phyloP scores from a whole-genome alignment of 1,284 basidiomycete species.

The Ceratobasidium sp. region DNA sequence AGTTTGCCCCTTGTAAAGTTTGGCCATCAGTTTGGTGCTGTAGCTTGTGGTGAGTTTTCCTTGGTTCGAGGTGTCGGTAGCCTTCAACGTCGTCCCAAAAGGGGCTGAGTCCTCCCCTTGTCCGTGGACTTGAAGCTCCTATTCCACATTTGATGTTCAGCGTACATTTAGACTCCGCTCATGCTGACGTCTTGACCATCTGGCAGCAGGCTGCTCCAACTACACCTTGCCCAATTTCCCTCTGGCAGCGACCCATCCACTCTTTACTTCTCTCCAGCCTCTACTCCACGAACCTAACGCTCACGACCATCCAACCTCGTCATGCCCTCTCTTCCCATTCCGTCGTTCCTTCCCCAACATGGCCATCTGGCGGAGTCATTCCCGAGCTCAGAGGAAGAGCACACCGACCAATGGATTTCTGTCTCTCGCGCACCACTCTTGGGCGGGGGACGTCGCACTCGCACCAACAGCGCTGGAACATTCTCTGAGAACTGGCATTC shows the following conservation, averaged over 20 bases:
- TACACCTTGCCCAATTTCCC: background rate
- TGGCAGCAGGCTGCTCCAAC: slow-evolving; percentile 34
- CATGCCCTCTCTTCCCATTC: slow-evolving; percentile 9
- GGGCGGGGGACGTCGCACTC: background rate
- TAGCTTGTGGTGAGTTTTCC: background rate
- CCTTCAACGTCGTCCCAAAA: background rate
- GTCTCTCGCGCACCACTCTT: slow-evolving; percentile 16
- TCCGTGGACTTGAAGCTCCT: background rate
- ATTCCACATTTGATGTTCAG: background rate
- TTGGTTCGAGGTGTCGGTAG: background rate
- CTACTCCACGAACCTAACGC: background rate
- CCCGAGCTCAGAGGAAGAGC: slow-evolving; percentile 15
- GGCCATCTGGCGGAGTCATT: slow-evolving; percentile 12
- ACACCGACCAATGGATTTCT: slow-evolving; percentile 29
- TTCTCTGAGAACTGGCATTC: slow-evolving; percentile 4
- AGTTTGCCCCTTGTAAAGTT: background rate
- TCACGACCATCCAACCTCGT: background rate
- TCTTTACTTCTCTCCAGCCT: slow-evolving; percentile 1
- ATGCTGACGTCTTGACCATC: slow-evolving; percentile 22
- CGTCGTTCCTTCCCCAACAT: background rate
- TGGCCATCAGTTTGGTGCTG: background rate
- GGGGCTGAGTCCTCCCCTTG: background rate
- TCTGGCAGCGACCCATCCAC: slow-evolving; percentile 5
- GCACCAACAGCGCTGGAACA: background rate
- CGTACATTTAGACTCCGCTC: background rate